Conservation (phyloP, 2,329 filamentous ascomycete species). For the Nectriaceae sp. region DNA sequence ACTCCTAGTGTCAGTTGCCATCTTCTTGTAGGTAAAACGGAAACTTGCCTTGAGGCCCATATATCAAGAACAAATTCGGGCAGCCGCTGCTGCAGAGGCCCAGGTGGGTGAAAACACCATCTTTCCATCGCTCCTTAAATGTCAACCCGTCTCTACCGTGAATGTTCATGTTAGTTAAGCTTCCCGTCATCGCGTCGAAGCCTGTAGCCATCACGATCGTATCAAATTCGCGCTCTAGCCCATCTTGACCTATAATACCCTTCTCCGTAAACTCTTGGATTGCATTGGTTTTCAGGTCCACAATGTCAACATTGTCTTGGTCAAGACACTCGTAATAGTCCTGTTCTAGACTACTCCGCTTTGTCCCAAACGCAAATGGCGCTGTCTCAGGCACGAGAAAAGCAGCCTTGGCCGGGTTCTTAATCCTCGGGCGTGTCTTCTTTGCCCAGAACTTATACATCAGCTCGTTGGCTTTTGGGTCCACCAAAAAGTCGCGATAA, state of each 20-base stretch:
- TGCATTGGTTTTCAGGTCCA: constrained; percentile 45
- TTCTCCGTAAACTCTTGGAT: constrained; percentile 41
- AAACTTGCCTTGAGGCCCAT: constrained; percentile 22
- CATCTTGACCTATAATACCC: constrained; percentile 42
- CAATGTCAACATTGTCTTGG: constrained; percentile 46
- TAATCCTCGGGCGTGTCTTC: constrained; percentile 45
- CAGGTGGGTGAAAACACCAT: constrained; percentile 22
- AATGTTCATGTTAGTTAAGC: constrained; percentile 22
- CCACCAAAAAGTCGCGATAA: constrained; percentile 47
- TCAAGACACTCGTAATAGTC: constrained; percentile 53
- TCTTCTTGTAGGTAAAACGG: not conserved
- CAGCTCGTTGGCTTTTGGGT: constrained; percentile 43
- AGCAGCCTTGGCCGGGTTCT: constrained; percentile 44
- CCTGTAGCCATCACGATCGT: constrained; percentile 28
- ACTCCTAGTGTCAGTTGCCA: not conserved
- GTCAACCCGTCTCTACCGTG: constrained; percentile 14
- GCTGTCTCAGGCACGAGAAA: constrained; percentile 48
- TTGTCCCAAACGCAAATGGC: constrained; percentile 48
- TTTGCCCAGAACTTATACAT: constrained; percentile 51
- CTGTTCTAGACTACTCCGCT: constrained; percentile 48
- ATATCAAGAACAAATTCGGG: constrained; percentile 26
- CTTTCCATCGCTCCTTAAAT: constrained; percentile 16
- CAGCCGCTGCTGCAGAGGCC: constrained; percentile 22
- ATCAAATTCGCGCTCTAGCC: constrained; percentile 25
- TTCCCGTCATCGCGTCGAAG: constrained; percentile 24